phyloP scores from a whole-genome alignment of 2,329 filamentous ascomycete genomes.

The Colletotrichum sp. region DNA sequence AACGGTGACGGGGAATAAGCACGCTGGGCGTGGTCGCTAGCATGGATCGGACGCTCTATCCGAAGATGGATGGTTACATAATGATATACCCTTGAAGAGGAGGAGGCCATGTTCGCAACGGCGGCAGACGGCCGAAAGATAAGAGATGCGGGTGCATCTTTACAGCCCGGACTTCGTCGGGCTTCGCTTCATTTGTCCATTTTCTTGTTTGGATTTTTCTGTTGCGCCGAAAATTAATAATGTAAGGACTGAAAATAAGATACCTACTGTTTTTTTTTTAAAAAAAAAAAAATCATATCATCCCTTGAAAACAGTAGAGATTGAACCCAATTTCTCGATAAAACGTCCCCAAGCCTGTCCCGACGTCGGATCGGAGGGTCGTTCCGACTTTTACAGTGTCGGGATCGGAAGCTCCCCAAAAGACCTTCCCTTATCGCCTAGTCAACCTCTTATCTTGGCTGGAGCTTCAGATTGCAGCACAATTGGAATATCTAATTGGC shows the following conservation, averaged over 20 bases:
- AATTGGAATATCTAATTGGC: conserved; percentile 9
- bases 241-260: neutral
- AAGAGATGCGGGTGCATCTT: neutral
- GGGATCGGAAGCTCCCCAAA: conserved; percentile 3
- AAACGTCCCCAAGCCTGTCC: neutral
- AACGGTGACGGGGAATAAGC: conserved; percentile 4
- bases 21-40: neutral
- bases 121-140: neutral
- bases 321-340: neutral
- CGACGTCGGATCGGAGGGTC: neutral
- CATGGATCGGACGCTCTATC: neutral
- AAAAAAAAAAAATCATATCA: neutral
- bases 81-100: conserved; percentile 18
- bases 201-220: neutral
- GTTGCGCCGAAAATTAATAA: neutral
- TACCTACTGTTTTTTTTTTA: neutral
- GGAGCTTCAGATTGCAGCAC: neutral
- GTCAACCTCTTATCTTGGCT: neutral
- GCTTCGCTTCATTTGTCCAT: neutral
- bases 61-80: conserved; percentile 3
- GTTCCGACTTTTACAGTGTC: neutral
- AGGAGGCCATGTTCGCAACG: neutral
- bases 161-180: neutral
- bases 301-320: neutral
- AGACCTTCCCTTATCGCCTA: neutral